Evolutionary conservation across 176 grass and related monocot species (phyloP), one percentile per base, ranked within the genome.

Genomic region (Eremochloa ophiuroides): DNA sequence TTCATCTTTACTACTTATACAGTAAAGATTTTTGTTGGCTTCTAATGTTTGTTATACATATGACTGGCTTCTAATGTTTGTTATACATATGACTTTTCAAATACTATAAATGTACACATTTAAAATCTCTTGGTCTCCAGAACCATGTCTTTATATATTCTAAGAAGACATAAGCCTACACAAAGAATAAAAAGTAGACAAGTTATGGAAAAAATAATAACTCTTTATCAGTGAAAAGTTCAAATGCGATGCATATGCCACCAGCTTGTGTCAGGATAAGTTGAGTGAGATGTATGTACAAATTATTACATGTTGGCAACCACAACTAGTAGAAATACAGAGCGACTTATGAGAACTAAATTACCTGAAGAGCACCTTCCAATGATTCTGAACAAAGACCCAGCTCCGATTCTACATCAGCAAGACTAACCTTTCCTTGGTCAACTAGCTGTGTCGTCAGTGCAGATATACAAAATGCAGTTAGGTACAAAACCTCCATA

Each of bases 331-430:
- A 81, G n/a, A 77, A 64, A 58, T 4, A 1, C 5, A 2, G 2
- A 22, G 63, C 35, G 63, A 38, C 23, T 35, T 62, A 38, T 44
- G n/a, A 43, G 53, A 76, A 80, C 34, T 16, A 5, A 73, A 87
- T 37, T 95, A 99, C 96, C 91, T 93, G 66, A 66, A 93, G 86
- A 84, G 87, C 89, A 84, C 87, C 77, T 78, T 95, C 84, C 51
- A 91, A 71, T 29, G 89, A 99, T 85, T 93, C 93, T 75, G 87
- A 85, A 66, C 58, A 84, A 43, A 93, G 83, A 15, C 93, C 89
- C 39, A 90, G 63, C 69, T 93, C 96, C 39, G 80, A 91, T 83
- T 90, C 91, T 82, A 93, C 80, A 83, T 93, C 93, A 60, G 69
- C 83, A 76, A 89, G 64, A 91, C 71, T 88, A 64, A 93, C 74